Evolutionary conservation across 2,329 filamentous ascomycete genomes (phyloP), one percentile per base, ranked within the genome.

Genomic region (Sarocladiaceae sp.): DNA sequence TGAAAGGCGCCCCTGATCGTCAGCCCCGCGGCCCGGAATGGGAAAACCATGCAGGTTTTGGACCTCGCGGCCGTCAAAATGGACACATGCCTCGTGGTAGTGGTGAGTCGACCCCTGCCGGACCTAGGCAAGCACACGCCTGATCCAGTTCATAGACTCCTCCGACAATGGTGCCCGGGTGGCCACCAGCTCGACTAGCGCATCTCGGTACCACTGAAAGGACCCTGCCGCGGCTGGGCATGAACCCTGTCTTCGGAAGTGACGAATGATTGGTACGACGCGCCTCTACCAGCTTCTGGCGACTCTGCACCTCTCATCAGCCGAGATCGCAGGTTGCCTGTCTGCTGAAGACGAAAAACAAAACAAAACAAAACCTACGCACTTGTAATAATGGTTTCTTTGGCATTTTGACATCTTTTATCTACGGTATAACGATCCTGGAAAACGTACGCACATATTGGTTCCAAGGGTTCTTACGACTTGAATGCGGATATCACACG

Each of bases 21-120:
- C 82, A 86, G 66, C 82, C 82, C n/a, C 75, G 81, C 23, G 81
- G 80, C 23, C 82, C 83, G 2, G 79, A 82, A 61, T 85, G 82
- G 82, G 80, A 83, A 63, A 71, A 68, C 40, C 71, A 68, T 26
- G 63, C 63, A 49, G 80, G 80, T 2, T 86, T 85, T 59, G 72
- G 68, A 33, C 68, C 70, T 18, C 79, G 82, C 53, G 69, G 68
- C 54, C 78, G 82, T 47, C 63, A 77, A 51, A 83, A 82, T 58
- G 83, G 83, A 20, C 83, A 86, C 62, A 76, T 77, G 65, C 77
- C 81, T 57, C 76, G 82, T 54, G 77, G 80, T 52, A 86, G 82
- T 64, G 82, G 80, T 81, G 69, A 67, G 77, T 72, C 8, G 29
- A 20, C 33, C 18, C 47, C 22, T 46, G 36, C 33, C 25, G 15